These are phyloP conservation scores for Thermomucor indicae-seudaticae DNA, from an alignment of 371 early-diverging fungal species.

Conservation along the genomic window DNA sequence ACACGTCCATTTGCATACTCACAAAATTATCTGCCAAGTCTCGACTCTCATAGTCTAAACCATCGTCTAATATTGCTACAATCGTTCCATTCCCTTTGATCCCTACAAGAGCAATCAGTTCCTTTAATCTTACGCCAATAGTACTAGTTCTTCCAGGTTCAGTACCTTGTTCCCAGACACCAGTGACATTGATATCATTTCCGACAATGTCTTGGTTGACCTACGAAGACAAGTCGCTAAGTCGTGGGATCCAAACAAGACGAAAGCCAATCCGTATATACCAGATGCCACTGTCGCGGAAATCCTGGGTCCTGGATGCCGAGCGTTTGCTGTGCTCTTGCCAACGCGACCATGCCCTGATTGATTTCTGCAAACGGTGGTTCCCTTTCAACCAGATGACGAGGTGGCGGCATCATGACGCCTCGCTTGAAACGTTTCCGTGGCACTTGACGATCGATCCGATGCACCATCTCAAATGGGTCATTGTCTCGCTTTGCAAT, in stretches of 20 bases:
- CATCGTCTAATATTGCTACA: constrained; percentile 94
- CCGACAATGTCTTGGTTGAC: constrained; percentile 63
- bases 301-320: constrained; percentile 72
- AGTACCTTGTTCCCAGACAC: constrained; percentile 83
- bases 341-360: constrained; percentile 6
- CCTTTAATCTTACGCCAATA: not conserved
- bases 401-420: constrained; percentile 7
- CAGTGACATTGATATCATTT: constrained; percentile 91
- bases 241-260: no score
- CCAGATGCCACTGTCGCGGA: constrained; percentile 78
- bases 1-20: constrained; percentile 23
- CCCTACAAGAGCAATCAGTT: constrained; percentile 27
- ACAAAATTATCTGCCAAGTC: constrained; percentile 91
- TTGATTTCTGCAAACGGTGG: constrained; percentile 8
- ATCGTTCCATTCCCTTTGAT: constrained; percentile 84
- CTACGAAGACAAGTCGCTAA: constrained; percentile 36
- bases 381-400: constrained; percentile 1
- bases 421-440: constrained; percentile 15
- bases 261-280: no score
- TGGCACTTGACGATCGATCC: constrained; percentile 18
- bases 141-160: not conserved
- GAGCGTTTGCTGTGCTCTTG: constrained; percentile 18
- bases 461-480: constrained; percentile 12
- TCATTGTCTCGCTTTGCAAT: not conserved
- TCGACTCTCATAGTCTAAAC: constrained; percentile 79